Base-by-base conservation (phyloP, 176 grass and related monocot species). In the Alopecurus myosuroides region DNA sequence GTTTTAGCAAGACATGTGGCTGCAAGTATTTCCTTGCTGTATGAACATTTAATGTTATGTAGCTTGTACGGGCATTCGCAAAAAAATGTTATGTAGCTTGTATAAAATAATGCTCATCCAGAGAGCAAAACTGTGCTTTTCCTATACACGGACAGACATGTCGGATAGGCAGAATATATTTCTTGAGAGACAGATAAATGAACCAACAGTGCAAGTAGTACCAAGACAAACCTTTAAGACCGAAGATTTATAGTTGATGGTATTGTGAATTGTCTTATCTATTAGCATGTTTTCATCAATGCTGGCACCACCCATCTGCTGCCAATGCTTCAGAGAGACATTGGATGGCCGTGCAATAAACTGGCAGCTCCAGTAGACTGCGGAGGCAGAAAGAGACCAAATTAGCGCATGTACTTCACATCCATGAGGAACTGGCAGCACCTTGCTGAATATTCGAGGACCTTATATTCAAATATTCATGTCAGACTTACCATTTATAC, bases 341-440 rank as follows among this genome's bases (percentile, higher is more conserved):
- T 98, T 98, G 73, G 96, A 98, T 80, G 91, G 67, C 37, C 96
- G 89, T 40, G 93, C 91, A 86, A 98, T 98, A 77, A 91, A 94
- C 75, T 98, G 96, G 79, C 96, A 98, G 85, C 85, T 95, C 96
- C 96, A 98, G 79, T 90, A 92, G 42, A 98, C 93, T 95, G 84
- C 77, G 80, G 80, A 57, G 51, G 53, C 65, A 86, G 48, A 39
- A 86, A 81, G 19, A 76, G 77, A 35, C 29, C 35, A 64, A 70
- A 55, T 77, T 82, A 86, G 52, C 70, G 3, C 20, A 26, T 10
- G 36, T 2, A 52, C 23, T 28, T 80, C 0, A 0, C 25, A 28
- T 70, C 72, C 20, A 20, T 63, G 35, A 45, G 50, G 55, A 80
- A 25, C 5, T 42, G 10, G 83, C 7, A 62, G 1, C n/a, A 70